Conservation (phyloP, 805 yeast species). For the Ogataea saltuana region DNA sequence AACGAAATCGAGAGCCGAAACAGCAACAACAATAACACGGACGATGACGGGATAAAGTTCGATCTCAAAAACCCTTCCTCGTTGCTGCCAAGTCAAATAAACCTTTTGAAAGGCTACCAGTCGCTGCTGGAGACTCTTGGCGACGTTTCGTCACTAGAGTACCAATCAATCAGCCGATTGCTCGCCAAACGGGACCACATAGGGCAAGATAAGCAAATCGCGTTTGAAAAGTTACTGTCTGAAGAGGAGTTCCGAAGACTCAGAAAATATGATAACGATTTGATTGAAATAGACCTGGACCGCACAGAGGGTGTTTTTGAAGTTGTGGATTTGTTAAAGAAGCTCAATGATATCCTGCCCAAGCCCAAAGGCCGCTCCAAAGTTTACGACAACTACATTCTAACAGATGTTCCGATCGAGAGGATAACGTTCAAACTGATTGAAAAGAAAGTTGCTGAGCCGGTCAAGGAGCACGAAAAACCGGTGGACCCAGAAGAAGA, state of each 20-base stretch:
- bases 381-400: slow-evolving; percentile 51
- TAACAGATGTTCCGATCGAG: slow-evolving; percentile 51
- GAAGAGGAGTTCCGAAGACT: slow-evolving; percentile 22
- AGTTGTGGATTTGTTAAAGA: slow-evolving; percentile 22
- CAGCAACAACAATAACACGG: slow-evolving; percentile 10
- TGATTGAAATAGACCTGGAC: slow-evolving; percentile 22
- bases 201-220: slow-evolving; percentile 2
- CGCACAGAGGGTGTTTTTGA: slow-evolving; percentile 18
- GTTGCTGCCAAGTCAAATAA: slow-evolving; percentile 35
- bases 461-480: slow-evolving; percentile 3
- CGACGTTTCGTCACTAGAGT: slow-evolving; percentile 18
- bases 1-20: slow-evolving; percentile 33
- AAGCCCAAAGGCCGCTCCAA: slow-evolving; percentile 45
- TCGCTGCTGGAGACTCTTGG: slow-evolving; percentile 20
- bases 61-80: slow-evolving; percentile 23
- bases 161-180: slow-evolving; percentile 8
- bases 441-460: slow-evolving; percentile 9
- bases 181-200: slow-evolving; percentile 6
- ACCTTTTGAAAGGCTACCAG: slow-evolving; percentile 25
- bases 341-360: slow-evolving; percentile 33
- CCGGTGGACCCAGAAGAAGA: slow-evolving; percentile 8
- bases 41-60: slow-evolving; percentile 26
- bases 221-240: slow-evolving; percentile 19
- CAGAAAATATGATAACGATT: slow-evolving; percentile 27
- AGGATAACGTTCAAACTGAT: slow-evolving; percentile 38